Base-by-base conservation (phyloP, 176 grass and related monocot genomes). In the Avena atlantica region DNA sequence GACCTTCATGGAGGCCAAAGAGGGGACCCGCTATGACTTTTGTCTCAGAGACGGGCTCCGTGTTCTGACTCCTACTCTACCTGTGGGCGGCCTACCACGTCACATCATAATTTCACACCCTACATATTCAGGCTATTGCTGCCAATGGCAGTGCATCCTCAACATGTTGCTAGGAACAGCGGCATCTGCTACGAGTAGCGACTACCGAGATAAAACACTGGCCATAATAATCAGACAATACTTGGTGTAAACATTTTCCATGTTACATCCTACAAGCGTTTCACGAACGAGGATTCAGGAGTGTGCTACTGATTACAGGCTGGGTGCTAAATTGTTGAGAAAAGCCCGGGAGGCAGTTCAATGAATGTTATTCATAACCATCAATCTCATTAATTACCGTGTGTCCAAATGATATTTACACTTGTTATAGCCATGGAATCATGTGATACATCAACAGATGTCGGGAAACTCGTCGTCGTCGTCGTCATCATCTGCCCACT, bases 401-500 rank as follows among this genome's bases (percentile, higher is more conserved):
- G 47, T 13, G 17, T 67, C 6, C 3, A 42, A 78, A 70, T 49
- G 23, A 34, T 80, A 85, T 86, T 82, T 70, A 70, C 70, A 86
- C 52, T 51, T 29, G 73, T 48, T 47, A 65, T 72, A 23, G 27
- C 58, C n/a, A 83, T 45, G 52, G 10, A 70, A 82, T 14, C 53
- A 62, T 29, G 49, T 15, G 5, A 31, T 34, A 14, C 14, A 66
- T 27, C 69, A 62, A 88, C 85, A 93, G 27, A 90, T 80, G 29
- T 90, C 86, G 0, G 16, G 37, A 3, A 88, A 71, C 12, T 89
- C 92, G 9, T 87, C 92, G 0, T 89, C 92, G 0, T 89, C 85
- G 5, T 88, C 86, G n/a, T 90, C 90, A 75, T 95, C 96, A 69
- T 92, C 88, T 47, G 89, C 52, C 93, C 92, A 98, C 23, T 95